phyloP scores from a whole-genome alignment of 139 green algal species.

The Desmodesmus armatus region DNA sequence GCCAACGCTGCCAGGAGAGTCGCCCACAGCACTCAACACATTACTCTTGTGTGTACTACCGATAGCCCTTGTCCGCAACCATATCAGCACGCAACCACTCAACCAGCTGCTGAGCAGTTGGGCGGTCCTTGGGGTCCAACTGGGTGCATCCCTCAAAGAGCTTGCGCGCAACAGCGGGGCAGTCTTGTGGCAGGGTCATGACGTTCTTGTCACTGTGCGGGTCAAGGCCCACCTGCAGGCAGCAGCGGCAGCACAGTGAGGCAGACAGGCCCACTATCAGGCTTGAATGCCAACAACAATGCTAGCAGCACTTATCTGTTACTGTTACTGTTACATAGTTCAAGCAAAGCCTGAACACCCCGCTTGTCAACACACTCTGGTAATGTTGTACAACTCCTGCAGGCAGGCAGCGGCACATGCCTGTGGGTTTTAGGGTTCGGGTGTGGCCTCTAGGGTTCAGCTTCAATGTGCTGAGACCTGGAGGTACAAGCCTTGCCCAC shows the following conservation, averaged over 20 bases:
- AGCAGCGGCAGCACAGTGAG: background rate
- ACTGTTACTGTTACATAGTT: too few relatives aligned
- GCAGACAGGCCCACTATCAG: background rate
- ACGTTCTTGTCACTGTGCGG: conserved; percentile 42
- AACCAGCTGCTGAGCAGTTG: conserved; percentile 64
- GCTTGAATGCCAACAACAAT: background rate
- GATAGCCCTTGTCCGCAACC: background rate
- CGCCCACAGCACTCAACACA: too few relatives aligned
- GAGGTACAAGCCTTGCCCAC: background rate
- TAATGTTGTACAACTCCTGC: background rate
- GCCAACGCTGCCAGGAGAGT: too few relatives aligned
- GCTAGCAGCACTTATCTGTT: too few relatives aligned
- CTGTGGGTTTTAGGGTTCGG: background rate
- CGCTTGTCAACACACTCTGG: too few relatives aligned
- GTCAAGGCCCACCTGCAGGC: conserved; percentile 18
- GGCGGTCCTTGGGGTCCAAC: conserved; percentile 60
- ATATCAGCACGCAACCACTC: conserved; percentile 67
- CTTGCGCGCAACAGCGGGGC: conserved; percentile 39
- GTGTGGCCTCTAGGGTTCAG: too few relatives aligned
- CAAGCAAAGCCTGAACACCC: too few relatives aligned
- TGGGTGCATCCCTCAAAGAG: conserved; percentile 46
- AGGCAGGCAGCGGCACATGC: background rate
- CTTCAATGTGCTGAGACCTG: too few relatives aligned
- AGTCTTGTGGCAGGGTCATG: conserved; percentile 42
- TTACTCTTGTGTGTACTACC: too few relatives aligned